Conservation (phyloP, 345 rosid species). For the Cardamine occulta region DNA sequence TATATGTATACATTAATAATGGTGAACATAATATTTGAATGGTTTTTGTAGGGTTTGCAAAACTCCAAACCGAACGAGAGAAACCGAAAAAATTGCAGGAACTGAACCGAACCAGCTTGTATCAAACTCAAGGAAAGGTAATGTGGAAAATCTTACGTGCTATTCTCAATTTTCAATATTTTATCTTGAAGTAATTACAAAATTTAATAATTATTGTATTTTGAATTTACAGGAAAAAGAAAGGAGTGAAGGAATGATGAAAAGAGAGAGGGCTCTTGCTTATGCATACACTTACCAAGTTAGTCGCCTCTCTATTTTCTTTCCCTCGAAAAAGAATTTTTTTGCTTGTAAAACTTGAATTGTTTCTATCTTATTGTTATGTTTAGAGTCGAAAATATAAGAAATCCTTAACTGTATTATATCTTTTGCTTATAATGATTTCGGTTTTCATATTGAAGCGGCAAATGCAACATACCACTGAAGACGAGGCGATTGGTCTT, state of each 20-base stretch:
- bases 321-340: background rate
- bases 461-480: constrained; percentile 49
- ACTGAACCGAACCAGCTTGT: constrained; percentile 48
- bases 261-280: constrained; percentile 91
- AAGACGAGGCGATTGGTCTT: constrained; percentile 44
- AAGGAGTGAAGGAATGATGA: constrained; percentile 64
- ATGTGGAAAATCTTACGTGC: background rate
- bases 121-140: constrained; percentile 46
- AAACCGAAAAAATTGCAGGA: constrained; percentile 45
- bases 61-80: constrained; percentile 34
- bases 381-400: background rate
- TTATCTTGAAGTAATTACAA: background rate
- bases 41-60: constrained; percentile 28
- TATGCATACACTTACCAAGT: constrained; percentile 93
- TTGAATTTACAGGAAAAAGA: constrained; percentile 50
- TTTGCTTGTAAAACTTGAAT: background rate
- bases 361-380: background rate
- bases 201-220: background rate
- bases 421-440: background rate
- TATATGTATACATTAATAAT: background rate
- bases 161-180: too few species aligned
- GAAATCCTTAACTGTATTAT: background rate
- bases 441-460: constrained; percentile 30
- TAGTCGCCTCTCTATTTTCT: background rate
- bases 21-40: background rate